phyloP scores from a whole-genome alignment of 169 alveolate species.

The Plasmodium relictum region DNA sequence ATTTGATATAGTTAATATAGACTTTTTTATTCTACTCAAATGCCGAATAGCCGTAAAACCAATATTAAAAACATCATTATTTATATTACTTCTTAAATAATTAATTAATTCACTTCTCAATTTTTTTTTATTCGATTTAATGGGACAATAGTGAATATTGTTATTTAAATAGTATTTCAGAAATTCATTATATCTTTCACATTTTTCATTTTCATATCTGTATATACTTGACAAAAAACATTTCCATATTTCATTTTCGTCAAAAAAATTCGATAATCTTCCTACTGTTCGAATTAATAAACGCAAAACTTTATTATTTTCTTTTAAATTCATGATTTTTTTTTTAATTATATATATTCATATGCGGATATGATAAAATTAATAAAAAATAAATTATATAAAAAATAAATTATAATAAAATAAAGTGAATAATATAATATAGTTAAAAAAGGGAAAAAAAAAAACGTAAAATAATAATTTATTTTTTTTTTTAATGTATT shows the following conservation, averaged over 20 bases:
- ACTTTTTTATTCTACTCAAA: constrained; percentile 37
- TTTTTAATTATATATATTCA: background rate
- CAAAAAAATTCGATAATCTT: constrained; percentile 32
- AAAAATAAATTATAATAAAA: background rate
- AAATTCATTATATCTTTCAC: constrained; percentile 58
- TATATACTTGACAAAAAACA: constrained; percentile 42
- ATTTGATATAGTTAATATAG: background rate
- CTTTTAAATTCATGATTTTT: constrained; percentile 5
- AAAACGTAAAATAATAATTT: background rate
- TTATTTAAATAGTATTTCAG: constrained; percentile 19
- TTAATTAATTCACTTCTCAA: constrained; percentile 49
- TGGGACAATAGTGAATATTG: constrained; percentile 53
- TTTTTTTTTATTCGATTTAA: constrained; percentile 45
- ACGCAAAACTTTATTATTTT: constrained; percentile 42
- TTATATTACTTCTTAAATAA: constrained; percentile 27
- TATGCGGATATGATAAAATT: background rate
- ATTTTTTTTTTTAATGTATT: too few relatives aligned
- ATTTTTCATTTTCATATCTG: constrained; percentile 59
- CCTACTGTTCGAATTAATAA: constrained; percentile 31
- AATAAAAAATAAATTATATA: background rate
- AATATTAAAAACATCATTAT: constrained; percentile 21
- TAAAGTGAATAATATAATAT: background rate
- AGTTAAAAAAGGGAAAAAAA: background rate
- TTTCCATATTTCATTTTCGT: constrained; percentile 50
- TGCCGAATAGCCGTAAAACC: constrained; percentile 73